Percentiles rank a stretch among this genome's conserved stretches.
These are phyloP conservation scores for Amphirosellinia nigrospora DNA, from an alignment of 495 filamentous ascomycete species.

Conservation along the genomic window DNA sequence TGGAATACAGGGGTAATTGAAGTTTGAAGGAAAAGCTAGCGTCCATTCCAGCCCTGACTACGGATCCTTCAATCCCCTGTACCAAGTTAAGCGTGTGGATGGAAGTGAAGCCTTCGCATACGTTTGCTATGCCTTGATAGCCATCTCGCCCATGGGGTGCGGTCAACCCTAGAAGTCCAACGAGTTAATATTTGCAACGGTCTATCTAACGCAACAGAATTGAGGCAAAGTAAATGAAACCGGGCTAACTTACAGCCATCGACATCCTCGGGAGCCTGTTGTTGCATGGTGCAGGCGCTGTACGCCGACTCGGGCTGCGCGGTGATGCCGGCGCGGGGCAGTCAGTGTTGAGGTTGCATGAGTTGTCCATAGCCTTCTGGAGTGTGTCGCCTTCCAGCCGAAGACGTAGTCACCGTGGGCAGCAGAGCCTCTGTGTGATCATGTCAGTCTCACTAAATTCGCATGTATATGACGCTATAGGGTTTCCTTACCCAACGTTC, in stretches of 20 bases:
- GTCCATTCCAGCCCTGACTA: not conserved
- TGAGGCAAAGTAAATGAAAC: not conserved
- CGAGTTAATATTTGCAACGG: not conserved
- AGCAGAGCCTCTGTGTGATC: slow-evolving; percentile 44
- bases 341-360: slow-evolving; percentile 62
- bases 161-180: slow-evolving; percentile 49
- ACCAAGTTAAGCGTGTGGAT: not conserved
- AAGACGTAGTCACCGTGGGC: slow-evolving; percentile 80
- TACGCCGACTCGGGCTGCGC: slow-evolving; percentile 50
- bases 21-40: not conserved
- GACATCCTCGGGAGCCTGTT: slow-evolving; percentile 56
- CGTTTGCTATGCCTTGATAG: slow-evolving; percentile 54
- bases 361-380: slow-evolving; percentile 65
- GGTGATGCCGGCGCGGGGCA: slow-evolving; percentile 54
- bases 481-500: slow-evolving; percentile 54
- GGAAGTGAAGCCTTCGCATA: not conserved
- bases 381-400: slow-evolving; percentile 71
- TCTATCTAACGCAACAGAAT: not conserved
- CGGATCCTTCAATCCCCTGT: not conserved
- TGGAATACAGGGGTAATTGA: not conserved
- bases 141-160: slow-evolving; percentile 58
- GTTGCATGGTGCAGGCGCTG: slow-evolving; percentile 55
- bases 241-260: slow-evolving; percentile 54
- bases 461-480: not conserved
- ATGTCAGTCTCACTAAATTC: not conserved